Evolutionary conservation across 345 rosid genomes (phyloP), one percentile per base, ranked within the genome.

Genomic region (Lumnitzera racemosa): DNA sequence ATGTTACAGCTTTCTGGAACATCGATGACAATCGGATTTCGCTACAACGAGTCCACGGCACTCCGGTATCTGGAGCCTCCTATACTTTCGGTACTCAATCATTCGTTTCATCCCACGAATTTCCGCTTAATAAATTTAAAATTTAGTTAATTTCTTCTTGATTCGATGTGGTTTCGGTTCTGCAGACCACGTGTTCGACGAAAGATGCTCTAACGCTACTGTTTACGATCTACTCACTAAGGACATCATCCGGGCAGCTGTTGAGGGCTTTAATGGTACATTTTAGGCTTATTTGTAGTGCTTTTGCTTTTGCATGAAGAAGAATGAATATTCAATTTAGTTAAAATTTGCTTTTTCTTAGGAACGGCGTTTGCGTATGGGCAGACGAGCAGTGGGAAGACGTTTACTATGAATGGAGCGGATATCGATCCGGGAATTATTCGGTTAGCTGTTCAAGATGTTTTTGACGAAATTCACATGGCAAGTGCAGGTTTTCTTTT

Each of bases 301-400:
- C 24, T 11, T 13, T 12, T 4, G 13, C 6, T 13, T 51, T n/a
- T 53, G 70, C 7, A 29, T 43, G 24, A n/a, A 17, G 51, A 12
- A 5, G 52, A 51, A 53, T 58, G 46, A 7, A 29, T 56, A 43
- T 49, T 11, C 53, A 13, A 48, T 29, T 27, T 60, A 46, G 13
- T 50, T 60, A 12, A 1, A 15, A 29, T 29, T 10, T 3, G 11
- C 27, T 12, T 4, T 20, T 58, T 47, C 50, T 2, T 56, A 89
- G 99, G 96, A 59, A 90, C 97, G 61, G 95, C 83, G 29, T 94
- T 94, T 86, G 99, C 96, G 15, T 90, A 94, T 69, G 99, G 99
- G 57, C 99, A 90, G 73, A 94, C 99, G 13, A 94, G 96, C 77
- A 94, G 99, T 70, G 99, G 99, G 20, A 94, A 94, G 70, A 90